Evolutionary conservation across 192 early-diverging fungal species (phyloP), one percentile per base, ranked within the genome.

Genomic region (Podila epicladia): DNA sequence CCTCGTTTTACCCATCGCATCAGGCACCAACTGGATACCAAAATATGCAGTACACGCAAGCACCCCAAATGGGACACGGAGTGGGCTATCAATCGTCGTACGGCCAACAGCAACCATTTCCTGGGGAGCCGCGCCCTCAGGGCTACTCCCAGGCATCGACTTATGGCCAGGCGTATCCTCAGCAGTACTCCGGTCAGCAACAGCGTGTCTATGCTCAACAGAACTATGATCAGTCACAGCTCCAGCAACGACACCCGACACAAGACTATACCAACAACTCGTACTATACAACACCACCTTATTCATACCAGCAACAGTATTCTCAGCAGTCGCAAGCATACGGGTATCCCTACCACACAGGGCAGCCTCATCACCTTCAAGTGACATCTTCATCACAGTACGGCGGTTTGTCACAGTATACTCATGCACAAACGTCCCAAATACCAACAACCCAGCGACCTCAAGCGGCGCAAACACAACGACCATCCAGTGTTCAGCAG

Each of bases 101-200:
- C 53, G 38, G 53, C 26, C 67, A 65, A n/a, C 45, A 24, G 5
- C 28, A 38, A 9, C 28, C 64, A 28, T 62, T 38, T 3, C 0
- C 51, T 38, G 73, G 51, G 60, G 55, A 37, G 20, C n/a, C 63
- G 5, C 49, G 68, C 22, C 41, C 74, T 22, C 75, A 71, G 45
- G 59, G 63, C 37, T 78, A 71, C 66, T 9, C 57, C 11, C 67
- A 62, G 62, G n/a, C 60, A 35, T 45, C 58, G n/a, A 24, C 61
- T 1, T 62, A 69, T 38, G 57, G 68, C 1, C 74, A 71, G 22
- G 19, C 64, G 19, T 71, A 71, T n/a, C 35, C 31, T n/a, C 62
- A 63, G 33, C 62, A 33, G 3, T 63, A 38, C 62, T 22, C 62
- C 9, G 35, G 35, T 63, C 67, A 70, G 19, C 74, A 70, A 19